Evolutionary conservation across 75 land plant genomes (phyloP), one percentile per base, ranked within the genome.

Genomic region (Adiantum capillusveneris): DNA sequence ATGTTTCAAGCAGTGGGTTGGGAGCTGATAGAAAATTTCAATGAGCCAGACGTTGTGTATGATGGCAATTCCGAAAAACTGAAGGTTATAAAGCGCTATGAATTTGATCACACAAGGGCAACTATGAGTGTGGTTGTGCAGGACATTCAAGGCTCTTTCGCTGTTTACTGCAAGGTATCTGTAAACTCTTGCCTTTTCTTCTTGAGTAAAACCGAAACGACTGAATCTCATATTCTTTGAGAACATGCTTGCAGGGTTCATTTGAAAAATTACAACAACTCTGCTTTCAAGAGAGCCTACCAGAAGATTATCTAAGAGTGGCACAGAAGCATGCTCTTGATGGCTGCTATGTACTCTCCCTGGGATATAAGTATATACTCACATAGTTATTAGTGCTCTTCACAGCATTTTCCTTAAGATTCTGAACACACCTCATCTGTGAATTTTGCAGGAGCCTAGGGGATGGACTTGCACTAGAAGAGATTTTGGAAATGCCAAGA

Each of bases 101-200:
- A 73, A 56, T 73, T 73, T 28, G 65, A 73, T 50, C 76, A 73
- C 60, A 51, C 60, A 16, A 62, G 76, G 51, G 56, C 65, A 18
- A 73, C 76, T 17, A 73, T 73, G 76, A 73, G 76, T 62, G 76
- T 73, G 11, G 31, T 73, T 54, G 65, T 66, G 51, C 60, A 67
- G 61, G 76, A 73, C 24, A 27, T 44, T 7, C 31, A 53, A 17
- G 76, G 69, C 21, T 58, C 19, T 31, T 25, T 66, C 25, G 51
- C 44, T 43, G 48, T 67, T 6, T 73, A 60, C 45, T 73, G 76
- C 59, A 73, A 73, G 71, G 76, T 72, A 53, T 26, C 20, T 53
- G 29, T 25, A 34, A 34, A 34, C 37, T 9, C 37, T 34, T 3
- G 37, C 3, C 9, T 34, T 34, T 34, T 34, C 3, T 5, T n/a